phyloP scores from a whole-genome alignment of 768 basidiomycete genomes.

The Suillus subluteus region DNA sequence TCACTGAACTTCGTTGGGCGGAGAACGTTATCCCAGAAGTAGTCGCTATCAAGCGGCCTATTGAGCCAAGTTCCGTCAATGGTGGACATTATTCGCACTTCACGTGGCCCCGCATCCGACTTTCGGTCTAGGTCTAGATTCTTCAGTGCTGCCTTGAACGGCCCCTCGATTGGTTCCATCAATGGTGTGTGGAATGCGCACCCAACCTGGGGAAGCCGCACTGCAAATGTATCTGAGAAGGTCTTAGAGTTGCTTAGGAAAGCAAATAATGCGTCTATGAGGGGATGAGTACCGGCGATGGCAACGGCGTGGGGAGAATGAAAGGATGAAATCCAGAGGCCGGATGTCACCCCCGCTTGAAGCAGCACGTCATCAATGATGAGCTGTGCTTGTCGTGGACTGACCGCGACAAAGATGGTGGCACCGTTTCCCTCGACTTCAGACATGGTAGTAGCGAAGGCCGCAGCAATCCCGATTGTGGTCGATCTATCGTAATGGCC shows the following conservation, averaged over 20 bases:
- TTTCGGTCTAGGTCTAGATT: conserved; percentile 1
- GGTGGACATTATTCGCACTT: conserved; percentile 39
- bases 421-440: conserved; percentile 38
- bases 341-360: conserved; percentile 25
- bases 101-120: conserved; percentile 7
- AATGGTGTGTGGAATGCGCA: conserved; percentile 41
- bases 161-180: conserved; percentile 37
- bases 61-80: conserved; percentile 38
- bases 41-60: conserved; percentile 26
- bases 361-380: conserved; percentile 38
- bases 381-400: conserved; percentile 33
- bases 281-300: conserved; percentile 34
- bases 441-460: conserved; percentile 41
- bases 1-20: conserved; percentile 38
- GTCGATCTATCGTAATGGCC: conserved; percentile 40
- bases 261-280: conserved; percentile 36
- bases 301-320: conserved; percentile 42
- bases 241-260: conserved; percentile 29
- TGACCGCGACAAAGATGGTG: conserved; percentile 40
- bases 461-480: conserved; percentile 38
- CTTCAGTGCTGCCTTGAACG: conserved; percentile 30
- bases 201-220: conserved; percentile 23
- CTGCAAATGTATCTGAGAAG: conserved; percentile 34
- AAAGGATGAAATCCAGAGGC: conserved; percentile 40
- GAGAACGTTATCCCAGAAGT: conserved; percentile 42